Evolutionary conservation across 345 rosid species (phyloP), one percentile per base, ranked within the genome.

Genomic region (Pugionium cornutum): DNA sequence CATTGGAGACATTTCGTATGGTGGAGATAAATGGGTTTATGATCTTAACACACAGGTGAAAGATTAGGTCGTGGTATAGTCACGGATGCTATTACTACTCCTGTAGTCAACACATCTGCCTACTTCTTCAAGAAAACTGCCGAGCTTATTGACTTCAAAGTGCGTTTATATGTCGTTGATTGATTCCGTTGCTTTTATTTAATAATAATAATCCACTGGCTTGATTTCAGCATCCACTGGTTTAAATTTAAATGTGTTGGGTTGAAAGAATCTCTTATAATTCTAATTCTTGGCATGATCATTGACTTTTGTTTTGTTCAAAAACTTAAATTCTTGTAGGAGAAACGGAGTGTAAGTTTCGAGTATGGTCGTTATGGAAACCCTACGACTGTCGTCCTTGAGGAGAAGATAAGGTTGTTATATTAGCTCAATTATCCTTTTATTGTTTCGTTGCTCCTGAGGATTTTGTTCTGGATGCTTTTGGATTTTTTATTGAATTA

Each of bases 281-380:
- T 18, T 18, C 18, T 18, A 18, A 18, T 18, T 18, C 18, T 18
- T 18, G 18, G 18, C 18, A 18, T 18, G 18, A 18, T 18, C 18
- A 18, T 18, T 18, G 18, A 18, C 18, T 36, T 6, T 36, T 36
- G 8, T 3, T 36, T 36, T 36, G 1, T 4, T 1, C 1, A 36
- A 36, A 36, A 5, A 36, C 2, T 36, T 3, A 36, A 6, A 4
- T 36, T 36, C 25, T 47, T 59, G 54, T 69, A 89, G 97, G 98
- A 92, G 75, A 84, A 87, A 44, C 88, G 97, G 30, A 70, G 27
- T 50, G 71, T 54, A 25, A 79, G 92, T 81, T 82, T 83, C 67
- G 98, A 89, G 69, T 92, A 89, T 78, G 84, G 87, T 42, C 84
- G 98, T 35, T 92, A 92, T 74, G 97, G 97, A 57, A 92, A 77